Evolutionary conservation across 225 moss, liverwort and hornwort species (phyloP), one percentile per base, ranked within the genome.

Genomic region (Antitrichia curtipendula): DNA sequence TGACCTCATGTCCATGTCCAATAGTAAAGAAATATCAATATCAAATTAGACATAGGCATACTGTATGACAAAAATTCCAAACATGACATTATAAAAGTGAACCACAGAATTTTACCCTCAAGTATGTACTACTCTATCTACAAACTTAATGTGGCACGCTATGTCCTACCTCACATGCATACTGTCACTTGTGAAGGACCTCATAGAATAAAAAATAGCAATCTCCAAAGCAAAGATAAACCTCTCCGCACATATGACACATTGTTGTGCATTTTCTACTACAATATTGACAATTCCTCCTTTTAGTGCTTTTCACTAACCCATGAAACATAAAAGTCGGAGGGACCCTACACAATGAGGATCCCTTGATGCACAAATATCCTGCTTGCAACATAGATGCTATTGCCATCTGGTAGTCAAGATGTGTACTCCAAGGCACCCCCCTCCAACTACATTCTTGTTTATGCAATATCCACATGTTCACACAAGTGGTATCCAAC

Each of bases 91-190:
- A 2, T 28, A 45, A 28, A 60, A 60, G 60, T 61, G 15, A 29
- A 61, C 3, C 6, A 29, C 14, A 61, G 29, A 61, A 7, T 29
- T 61, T 16, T 62, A 7, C 28, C 15, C 8, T 62, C 2, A 62
- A 62, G 4, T 4, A 31, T 15, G 4, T 14, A 29, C 0, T 61
- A 0, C 7, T 27, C 16, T 62, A 4, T 62, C 2, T 31, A 1
- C 4, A 61, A 29, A 61, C 3, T 29, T 2, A 32, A 7, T 63
- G 1, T 16, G 4, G 63, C 3, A 64, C 5, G 9, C 17, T 18
- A 9, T 18, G 19, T 20, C 34, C 5, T 65, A 5, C 19, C 6
- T 36, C 3, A 36, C 8, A 34, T 65, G 6, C 3, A 65, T 34
- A 3, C 2, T 65, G 19, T 36, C 3, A 65, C 36, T 65, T 11